Evolutionary conservation across 2,329 filamentous ascomycete genomes (phyloP), one percentile per base, ranked within the genome.

Genomic region (Cercospora sojina): DNA sequence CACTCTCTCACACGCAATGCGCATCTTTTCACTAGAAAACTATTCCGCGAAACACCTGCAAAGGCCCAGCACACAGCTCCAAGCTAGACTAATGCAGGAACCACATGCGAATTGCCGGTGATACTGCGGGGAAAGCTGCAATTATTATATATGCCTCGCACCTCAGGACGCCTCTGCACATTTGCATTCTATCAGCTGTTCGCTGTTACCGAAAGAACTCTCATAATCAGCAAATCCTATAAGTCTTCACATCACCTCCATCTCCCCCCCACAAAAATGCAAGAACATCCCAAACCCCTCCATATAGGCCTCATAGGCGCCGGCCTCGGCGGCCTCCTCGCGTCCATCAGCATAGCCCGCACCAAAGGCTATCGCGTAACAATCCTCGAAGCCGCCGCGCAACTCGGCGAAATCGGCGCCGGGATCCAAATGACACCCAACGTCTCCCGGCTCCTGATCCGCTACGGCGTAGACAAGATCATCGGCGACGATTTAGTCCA

Each of bases 401-500:
- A 78, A 66, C 72, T 81, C 2, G 77, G 77, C 18, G 79, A 81
- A 64, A 70, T 73, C 49, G 71, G 71, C n/a, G 70, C 70, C 27
- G 71, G 71, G 29, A 72, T 73, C 49, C 71, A 73, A 61, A 65
- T 72, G 55, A 71, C 71, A 1, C 71, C 71, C 1, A 81, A 80
- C 57, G 78, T 77, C 3, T 77, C 79, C 3, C 72, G 77, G 1
- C 74, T 81, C 5, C 74, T 80, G 1, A 75, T 78, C 47, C 73
- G 75, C 64, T 81, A 77, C 76, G 79, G 74, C 29, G 77, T 79
- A 31, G 75, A 72, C 64, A 72, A 79, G 20, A 73, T 78, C n/a
- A 79, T 81, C 64, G 79, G 79, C n/a, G 74, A 79, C 27, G 76
- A 81, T 63, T 71, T 81, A n/a, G 77, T 80, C 3, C 74, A 75